Evolutionary conservation across 768 basidiomycete species (phyloP).

Genomic region (Suillus fuscotomentosus): DNA sequence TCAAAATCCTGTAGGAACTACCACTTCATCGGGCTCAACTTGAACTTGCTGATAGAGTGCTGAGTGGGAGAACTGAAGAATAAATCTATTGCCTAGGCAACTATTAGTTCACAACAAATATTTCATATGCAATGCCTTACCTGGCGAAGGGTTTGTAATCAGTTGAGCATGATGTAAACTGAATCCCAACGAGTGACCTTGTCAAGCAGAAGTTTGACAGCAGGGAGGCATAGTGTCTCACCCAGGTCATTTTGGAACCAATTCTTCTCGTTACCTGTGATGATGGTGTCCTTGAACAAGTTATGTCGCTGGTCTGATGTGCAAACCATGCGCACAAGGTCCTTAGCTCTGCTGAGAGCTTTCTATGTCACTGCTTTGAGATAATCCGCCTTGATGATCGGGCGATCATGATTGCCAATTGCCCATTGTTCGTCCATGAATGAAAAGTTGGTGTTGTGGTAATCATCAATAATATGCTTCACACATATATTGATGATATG

Average conservation of each 20-base stretch:
- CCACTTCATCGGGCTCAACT: slow-evolving; percentile 1
- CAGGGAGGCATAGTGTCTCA: not conserved
- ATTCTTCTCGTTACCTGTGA: not conserved
- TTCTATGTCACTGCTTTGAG: not conserved
- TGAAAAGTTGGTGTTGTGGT: not conserved
- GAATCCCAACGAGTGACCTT: slow-evolving; percentile 39
- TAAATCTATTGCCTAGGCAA: slow-evolving; percentile 1
- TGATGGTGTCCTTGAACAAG: not conserved
- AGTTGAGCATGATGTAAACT: slow-evolving; percentile 35
- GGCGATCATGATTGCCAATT: not conserved
- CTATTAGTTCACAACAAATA: not conserved
- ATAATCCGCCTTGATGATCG: slow-evolving; percentile 2
- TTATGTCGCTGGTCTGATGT: not conserved
- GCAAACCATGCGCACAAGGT: not conserved
- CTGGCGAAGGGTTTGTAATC: not conserved
- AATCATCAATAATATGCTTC: slow-evolving; percentile 8
- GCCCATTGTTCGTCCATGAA: slow-evolving; percentile 1
- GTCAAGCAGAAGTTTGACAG: slow-evolving; percentile 22
- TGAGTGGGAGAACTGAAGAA: slow-evolving; percentile 3
- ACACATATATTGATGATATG: not conserved
- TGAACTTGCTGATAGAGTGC: no score
- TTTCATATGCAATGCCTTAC: not conserved
- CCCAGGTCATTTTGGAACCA: not conserved
- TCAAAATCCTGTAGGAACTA: slow-evolving; percentile 2
- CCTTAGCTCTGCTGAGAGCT: not conserved